Evolutionary conservation across 768 basidiomycete genomes (phyloP), one percentile per base, ranked within the genome.

Genomic region (Suillus placidus): DNA sequence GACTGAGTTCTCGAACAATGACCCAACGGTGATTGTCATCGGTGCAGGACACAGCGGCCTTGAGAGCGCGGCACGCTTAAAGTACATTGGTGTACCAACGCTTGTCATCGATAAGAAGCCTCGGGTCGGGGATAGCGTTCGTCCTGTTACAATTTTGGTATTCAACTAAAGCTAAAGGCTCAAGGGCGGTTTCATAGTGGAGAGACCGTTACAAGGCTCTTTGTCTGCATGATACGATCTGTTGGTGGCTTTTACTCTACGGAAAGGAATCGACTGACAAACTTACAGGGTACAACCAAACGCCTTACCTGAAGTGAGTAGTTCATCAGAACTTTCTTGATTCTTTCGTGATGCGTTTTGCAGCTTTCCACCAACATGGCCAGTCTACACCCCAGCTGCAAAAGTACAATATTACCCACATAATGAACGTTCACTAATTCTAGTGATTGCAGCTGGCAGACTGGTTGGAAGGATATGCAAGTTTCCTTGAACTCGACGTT

Each of bases 11-110:
- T 76, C 74, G 38, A 82, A 81, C n/a, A 71, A 68, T 8, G 80
- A 83, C 43, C 88, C 89, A 0, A 81, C 80, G 2, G 91, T 89
- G 12, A 72, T 92, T 35, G 78, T 91, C 30, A 77, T 90, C 23
- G 88, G 89, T 13, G 89, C 82, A 0, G 89, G 89, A 0, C 91
- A 92, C 64, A 84, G 83, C 67, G 92, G 91, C 1, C 76, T 94
- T 35, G 85, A 82, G 47, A 72, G 86, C 2, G 89, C 90, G 0
- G 88, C 89, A 2, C 80, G 89, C n/a, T 77, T 93, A 63, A 88
- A 88, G 70, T 80, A 79, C 49, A 77, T 91, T 32, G 86, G 83
- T 23, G 75, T 93, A 14, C 70, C 79, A 1, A 77, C 82, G 1
- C 76, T 94, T 12, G 74, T 89, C n/a, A 77, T 90, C 16, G 90